A percentile compares a stretch with the other conserved stretches of the same genome.
phyloP scores from a whole-genome alignment of 768 basidiomycete species.

The Suillus spraguei region DNA sequence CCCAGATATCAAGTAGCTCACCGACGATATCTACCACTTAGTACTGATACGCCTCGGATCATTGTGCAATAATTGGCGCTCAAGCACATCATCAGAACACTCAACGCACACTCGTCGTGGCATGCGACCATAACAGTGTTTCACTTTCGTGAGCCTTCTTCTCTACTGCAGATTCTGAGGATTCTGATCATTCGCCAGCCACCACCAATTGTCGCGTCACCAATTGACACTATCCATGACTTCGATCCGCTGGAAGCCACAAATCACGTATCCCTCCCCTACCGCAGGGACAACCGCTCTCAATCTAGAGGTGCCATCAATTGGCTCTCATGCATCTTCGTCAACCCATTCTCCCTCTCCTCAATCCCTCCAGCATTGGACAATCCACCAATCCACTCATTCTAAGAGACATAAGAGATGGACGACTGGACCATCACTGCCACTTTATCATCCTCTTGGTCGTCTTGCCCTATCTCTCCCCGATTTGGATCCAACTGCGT shows the following conservation, averaged over 20 bases:
- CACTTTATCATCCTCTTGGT: conserved; percentile 71
- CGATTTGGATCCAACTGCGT: conserved; percentile 56
- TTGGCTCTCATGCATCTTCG: conserved; percentile 17
- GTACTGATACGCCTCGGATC: background rate
- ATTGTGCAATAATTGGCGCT: conserved; percentile 1
- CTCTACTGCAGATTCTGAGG: background rate
- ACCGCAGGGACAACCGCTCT: conserved; percentile 33
- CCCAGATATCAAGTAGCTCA: background rate
- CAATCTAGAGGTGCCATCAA: conserved; percentile 25
- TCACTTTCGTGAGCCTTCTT: background rate
- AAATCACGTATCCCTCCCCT: conserved; percentile 61
- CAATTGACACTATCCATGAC: conserved; percentile 12
- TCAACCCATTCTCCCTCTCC: conserved; percentile 20
- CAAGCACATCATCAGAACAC: background rate
- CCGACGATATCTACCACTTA: background rate
- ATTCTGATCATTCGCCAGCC: background rate
- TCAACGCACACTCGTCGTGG: background rate
- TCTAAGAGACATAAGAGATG: conserved; percentile 20
- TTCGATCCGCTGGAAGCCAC: conserved; percentile 56
- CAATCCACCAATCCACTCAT: conserved; percentile 11
- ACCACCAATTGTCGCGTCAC: background rate
- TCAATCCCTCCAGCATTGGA: conserved; percentile 16
- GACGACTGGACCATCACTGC: conserved; percentile 46
- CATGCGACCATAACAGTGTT: background rate
- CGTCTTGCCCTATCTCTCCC: conserved; percentile 65